These are phyloP conservation scores for Colletotrichum sidae DNA, from an alignment of 2,329 filamentous ascomycete species.

Conservation along the genomic window DNA sequence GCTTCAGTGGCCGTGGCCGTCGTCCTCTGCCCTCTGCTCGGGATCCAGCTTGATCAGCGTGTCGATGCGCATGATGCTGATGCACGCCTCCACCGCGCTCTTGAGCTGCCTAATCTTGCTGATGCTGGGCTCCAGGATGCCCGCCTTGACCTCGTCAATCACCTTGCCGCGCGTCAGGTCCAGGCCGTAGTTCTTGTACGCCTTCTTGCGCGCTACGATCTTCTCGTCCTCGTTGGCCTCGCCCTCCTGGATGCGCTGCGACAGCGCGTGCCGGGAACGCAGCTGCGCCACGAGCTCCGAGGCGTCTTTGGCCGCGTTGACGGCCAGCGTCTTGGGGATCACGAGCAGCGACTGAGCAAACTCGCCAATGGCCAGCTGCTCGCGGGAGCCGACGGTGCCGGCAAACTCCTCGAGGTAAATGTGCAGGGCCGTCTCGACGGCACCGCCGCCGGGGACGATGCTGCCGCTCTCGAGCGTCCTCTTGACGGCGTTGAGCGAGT, in stretches of 20 bases:
- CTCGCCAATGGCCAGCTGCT: constrained; percentile 97
- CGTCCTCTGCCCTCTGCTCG: constrained; percentile 81
- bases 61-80: constrained; percentile 99
- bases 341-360: constrained; percentile 95
- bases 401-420: constrained; percentile 99
- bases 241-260: constrained; percentile 90
- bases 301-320: constrained; percentile 97
- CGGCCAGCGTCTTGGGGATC: constrained; percentile 94
- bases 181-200: constrained; percentile 98
- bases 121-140: constrained; percentile 95
- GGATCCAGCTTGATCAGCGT: constrained; percentile 98
- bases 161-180: constrained; percentile 92
- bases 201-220: constrained; percentile 90
- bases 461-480: constrained; percentile 95
- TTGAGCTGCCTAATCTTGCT: constrained; percentile 99
- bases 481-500: constrained; percentile 97
- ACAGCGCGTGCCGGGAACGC: constrained; percentile 91
- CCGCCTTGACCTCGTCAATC: constrained; percentile 92
- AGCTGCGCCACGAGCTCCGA: constrained; percentile 96
- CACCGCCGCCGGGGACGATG: constrained; percentile 95
- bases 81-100: constrained; percentile 97
- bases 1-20: constrained; percentile 84
- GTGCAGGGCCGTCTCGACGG: constrained; percentile 97
- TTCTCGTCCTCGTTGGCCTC: constrained; percentile 89
- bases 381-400: constrained; percentile 94